These are phyloP conservation scores for Chlorophyllum brunneum DNA, from an alignment of 768 basidiomycete species.

Conservation along the genomic window DNA sequence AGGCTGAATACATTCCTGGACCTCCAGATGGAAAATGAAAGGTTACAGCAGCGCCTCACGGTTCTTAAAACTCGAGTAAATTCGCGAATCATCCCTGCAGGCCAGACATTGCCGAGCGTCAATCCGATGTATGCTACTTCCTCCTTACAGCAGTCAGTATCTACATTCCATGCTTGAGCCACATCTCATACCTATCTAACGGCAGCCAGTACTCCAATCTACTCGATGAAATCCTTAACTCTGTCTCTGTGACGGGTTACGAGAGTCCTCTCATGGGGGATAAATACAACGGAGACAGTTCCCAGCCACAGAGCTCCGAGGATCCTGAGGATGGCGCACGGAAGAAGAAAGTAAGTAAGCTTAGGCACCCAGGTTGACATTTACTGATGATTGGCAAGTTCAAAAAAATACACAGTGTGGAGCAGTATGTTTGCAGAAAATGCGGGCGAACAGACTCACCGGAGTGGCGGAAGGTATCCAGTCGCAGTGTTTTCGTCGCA, in stretches of 20 bases:
- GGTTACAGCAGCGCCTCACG: constrained; percentile 58
- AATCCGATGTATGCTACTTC: constrained; percentile 35
- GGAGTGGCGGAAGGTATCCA: constrained; percentile 86
- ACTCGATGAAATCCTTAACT: neutral
- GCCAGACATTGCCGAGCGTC: constrained; percentile 19
- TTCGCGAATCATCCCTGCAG: constrained; percentile 19
- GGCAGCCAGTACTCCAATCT: neutral
- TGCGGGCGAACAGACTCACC: constrained; percentile 96
- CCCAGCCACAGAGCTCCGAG: constrained; percentile 25
- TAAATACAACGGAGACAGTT: constrained; percentile 3
- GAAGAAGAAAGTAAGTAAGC: constrained; percentile 64
- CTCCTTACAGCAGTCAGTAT: constrained; percentile 20
- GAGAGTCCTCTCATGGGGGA: neutral
- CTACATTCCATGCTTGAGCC: constrained; percentile 1
- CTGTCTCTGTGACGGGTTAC: neutral
- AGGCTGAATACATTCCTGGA: constrained; percentile 73
- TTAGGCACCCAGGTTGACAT: neutral
- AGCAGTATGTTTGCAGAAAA: constrained; percentile 84
- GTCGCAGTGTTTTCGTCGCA: neutral
- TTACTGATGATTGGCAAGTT: constrained; percentile 21
- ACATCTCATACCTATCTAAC: constrained; percentile 6
- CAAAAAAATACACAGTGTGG: constrained; percentile 46
- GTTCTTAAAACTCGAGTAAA: constrained; percentile 34
- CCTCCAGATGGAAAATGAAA: constrained; percentile 85
- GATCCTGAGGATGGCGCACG: constrained; percentile 47